These are phyloP conservation scores for Populus alba DNA, from an alignment of 345 rosid genomes.

Conservation along the genomic window DNA sequence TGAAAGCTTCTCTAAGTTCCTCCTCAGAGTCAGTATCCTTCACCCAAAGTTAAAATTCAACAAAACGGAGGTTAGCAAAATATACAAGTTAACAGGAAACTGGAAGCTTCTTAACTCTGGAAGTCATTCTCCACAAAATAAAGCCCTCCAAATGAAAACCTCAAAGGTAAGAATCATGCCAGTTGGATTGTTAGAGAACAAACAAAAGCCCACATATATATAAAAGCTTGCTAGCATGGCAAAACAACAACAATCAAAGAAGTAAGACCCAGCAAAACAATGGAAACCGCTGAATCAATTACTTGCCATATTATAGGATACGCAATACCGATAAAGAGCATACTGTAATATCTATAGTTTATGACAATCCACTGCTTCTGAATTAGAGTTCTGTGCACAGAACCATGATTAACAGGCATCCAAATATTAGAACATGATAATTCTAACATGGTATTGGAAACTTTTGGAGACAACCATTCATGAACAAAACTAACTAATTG, in stretches of 20 bases:
- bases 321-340: no score
- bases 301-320: neutral
- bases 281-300: neutral
- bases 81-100: neutral
- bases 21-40: constrained; percentile 51
- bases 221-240: neutral
- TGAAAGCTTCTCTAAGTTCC: constrained; percentile 42
- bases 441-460: neutral
- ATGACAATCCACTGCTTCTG: neutral
- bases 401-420: neutral
- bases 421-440: neutral
- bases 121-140: neutral
- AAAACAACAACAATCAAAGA: neutral
- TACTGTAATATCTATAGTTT: no score
- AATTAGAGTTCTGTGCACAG: neutral
- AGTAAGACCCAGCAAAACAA: neutral
- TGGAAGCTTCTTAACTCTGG: neutral
- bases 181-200: neutral
- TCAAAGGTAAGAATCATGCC: neutral
- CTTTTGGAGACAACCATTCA: neutral
- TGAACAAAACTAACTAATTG: no score
- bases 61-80: neutral
- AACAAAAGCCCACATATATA: neutral
- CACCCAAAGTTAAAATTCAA: neutral
- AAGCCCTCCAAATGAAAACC: neutral